These are phyloP conservation scores for Solanum paucissectum DNA, from an alignment of 257 asterid genomes.

Conservation along the genomic window DNA sequence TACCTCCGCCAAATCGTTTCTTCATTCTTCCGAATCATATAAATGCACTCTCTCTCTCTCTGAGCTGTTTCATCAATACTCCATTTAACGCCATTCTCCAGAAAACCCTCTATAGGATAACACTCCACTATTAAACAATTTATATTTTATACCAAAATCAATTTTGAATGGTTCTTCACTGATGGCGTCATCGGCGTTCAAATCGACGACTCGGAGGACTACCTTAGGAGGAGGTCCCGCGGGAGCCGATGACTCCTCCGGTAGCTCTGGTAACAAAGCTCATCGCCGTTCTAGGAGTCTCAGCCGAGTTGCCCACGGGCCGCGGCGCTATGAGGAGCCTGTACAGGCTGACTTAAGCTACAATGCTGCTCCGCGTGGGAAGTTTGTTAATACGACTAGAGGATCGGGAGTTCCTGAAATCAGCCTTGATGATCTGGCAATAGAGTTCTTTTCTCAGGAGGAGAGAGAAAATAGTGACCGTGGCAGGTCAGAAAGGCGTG, in stretches of 20 bases:
- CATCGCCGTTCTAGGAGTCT: conserved; percentile 40
- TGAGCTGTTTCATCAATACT: not conserved
- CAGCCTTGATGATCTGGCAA: conserved; percentile 78
- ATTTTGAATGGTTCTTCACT: not conserved
- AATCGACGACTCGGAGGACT: conserved; percentile 53
- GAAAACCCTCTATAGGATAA: not conserved
- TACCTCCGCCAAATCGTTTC: conserved; percentile 1
- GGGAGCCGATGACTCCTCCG: not conserved
- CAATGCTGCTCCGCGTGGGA: conserved; percentile 39
- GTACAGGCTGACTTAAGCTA: conserved; percentile 17
- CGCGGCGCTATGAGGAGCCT: conserved; percentile 21
- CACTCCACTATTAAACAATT: not conserved
- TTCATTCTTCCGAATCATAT: not conserved
- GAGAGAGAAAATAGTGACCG: conserved; percentile 23
- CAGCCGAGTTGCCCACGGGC: conserved; percentile 27
- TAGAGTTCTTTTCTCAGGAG: conserved; percentile 51
- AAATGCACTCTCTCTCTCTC: not conserved
- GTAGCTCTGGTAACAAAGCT: conserved; percentile 10
- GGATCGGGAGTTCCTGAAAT: conserved; percentile 69
- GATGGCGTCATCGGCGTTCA: conserved; percentile 90
- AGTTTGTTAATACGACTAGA: conserved; percentile 65
- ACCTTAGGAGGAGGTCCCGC: conserved; percentile 33
- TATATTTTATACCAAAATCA: not conserved
- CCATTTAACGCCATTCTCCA: not conserved
- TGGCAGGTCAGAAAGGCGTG: conserved; percentile 24